A percentile compares a stretch with the other conserved stretches of the same genome.
phyloP scores from a whole-genome alignment of 1,284 basidiomycete genomes.

The Mycosarcoma mackinlayi region DNA sequence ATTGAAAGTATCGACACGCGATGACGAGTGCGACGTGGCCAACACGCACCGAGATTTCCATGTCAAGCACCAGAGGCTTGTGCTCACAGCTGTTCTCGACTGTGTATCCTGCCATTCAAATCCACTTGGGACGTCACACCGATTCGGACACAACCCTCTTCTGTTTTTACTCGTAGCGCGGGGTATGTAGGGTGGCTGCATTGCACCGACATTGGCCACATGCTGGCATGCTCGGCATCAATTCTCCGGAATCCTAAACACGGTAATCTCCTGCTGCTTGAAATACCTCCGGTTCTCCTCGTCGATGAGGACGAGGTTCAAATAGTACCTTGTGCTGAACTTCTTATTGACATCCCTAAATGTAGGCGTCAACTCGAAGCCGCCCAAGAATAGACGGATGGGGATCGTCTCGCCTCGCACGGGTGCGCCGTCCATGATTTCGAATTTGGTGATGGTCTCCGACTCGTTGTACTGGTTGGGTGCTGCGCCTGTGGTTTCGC shows the following conservation, averaged over 20 bases:
- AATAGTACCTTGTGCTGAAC: constrained; percentile 93
- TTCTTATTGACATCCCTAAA: constrained; percentile 99
- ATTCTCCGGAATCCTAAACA: constrained; percentile 56
- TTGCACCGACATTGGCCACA: too few relatives aligned
- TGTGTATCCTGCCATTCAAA: too few relatives aligned
- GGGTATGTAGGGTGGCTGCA: too few relatives aligned
- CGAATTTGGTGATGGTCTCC: constrained; percentile 99
- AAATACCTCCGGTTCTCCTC: constrained; percentile 97
- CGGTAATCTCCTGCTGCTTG: constrained; percentile 72
- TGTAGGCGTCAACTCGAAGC: constrained; percentile 97
- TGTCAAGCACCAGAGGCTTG: too few relatives aligned
- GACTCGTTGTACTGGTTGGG: constrained; percentile 99
- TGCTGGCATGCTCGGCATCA: too few relatives aligned
- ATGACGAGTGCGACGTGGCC: too few relatives aligned
- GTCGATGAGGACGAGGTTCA: constrained; percentile 93
- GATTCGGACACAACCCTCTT: too few relatives aligned
- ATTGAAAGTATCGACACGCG: too few relatives aligned
- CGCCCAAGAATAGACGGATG: constrained; percentile 95
- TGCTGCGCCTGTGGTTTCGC: constrained; percentile 86
- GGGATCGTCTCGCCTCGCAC: constrained; percentile 98
- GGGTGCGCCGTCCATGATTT: constrained; percentile 80
- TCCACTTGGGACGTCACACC: too few relatives aligned
- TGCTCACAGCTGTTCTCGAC: too few relatives aligned
- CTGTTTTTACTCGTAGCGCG: too few relatives aligned
- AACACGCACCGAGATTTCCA: too few relatives aligned